phyloP scores from a whole-genome alignment of 106 monocot species.

The Platanthera guangdongensis region DNA sequence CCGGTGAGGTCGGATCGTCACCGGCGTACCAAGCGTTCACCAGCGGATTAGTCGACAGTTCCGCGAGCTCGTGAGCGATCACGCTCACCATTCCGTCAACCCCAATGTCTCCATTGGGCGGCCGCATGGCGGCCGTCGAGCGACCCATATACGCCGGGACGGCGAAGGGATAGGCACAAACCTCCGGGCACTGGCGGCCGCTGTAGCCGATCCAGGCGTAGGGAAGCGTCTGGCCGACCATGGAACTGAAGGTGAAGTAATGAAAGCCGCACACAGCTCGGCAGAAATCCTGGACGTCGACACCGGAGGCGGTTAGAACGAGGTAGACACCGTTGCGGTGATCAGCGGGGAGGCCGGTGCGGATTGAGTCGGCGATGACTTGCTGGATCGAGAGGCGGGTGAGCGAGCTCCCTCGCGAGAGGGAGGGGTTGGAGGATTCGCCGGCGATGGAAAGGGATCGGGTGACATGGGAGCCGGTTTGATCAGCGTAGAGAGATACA shows the following conservation, averaged over 20 bases:
- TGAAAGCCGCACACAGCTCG: conserved; percentile 65
- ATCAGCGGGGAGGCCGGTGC: conserved; percentile 35
- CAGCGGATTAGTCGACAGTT: conserved; percentile 64
- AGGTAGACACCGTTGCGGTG: conserved; percentile 62
- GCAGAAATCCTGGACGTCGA: conserved; percentile 62
- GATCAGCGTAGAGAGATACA: conserved; percentile 68
- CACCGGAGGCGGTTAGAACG: conserved; percentile 41
- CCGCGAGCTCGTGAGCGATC: conserved; percentile 67
- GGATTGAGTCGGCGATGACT: conserved; percentile 42
- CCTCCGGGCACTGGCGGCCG: conserved; percentile 58
- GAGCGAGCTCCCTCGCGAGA: conserved; percentile 29
- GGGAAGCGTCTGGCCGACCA: conserved; percentile 69
- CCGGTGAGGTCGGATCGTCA: conserved; percentile 66
- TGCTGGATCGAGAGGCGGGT: conserved; percentile 57
- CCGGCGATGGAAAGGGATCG: conserved; percentile 35
- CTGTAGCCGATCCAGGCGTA: conserved; percentile 72
- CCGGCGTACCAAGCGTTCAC: conserved; percentile 84
- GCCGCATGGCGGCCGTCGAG: conserved; percentile 25
- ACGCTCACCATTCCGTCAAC: conserved; percentile 74
- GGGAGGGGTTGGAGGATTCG: conserved; percentile 18
- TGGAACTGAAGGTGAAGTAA: conserved; percentile 78
- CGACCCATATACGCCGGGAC: conserved; percentile 54
- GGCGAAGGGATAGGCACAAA: conserved; percentile 76
- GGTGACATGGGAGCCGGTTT: conserved; percentile 61
- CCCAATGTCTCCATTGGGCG: conserved; percentile 59